Evolutionary conservation across 345 rosid species (phyloP), one percentile per base, ranked within the genome.

Genomic region (Gossypioides kirkii): DNA sequence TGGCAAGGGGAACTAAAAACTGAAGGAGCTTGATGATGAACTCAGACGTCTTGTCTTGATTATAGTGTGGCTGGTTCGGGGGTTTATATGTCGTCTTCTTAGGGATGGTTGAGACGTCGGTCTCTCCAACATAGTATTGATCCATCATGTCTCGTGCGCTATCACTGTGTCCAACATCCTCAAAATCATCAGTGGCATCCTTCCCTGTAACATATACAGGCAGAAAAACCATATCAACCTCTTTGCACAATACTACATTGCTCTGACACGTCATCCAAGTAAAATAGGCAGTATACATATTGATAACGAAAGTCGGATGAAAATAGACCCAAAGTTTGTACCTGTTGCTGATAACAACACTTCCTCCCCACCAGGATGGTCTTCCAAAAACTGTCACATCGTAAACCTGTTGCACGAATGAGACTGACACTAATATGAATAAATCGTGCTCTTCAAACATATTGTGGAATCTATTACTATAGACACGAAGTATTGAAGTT

Each of bases 41-140:
- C 76, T 91, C 93, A 1, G 93, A 84, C 43, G 92, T 88, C 88
- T 89, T 93, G 88, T 91, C 95, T 70, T 87, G 97, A 74, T 86
- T 89, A 87, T 86, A 82, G 50, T 83, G 84, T 22, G 95, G 90
- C 79, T 91, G 91, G 69, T 91, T 85, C 0, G 92, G 93, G 66
- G 95, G 91, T 16, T 83, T 76, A 73, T 91, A 89, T 12, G 46
- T 79, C 50, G 25, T 81, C 84, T 77, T 87, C 67, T 78, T 69
- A 0, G 97, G 97, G 69, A 89, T 79, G 32, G 96, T 87, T n/a
- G 90, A 73, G 6, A 74, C 26, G 76, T 91, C 90, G 12, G 87
- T 86, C 59, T 85, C 81, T 41, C 98, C 96, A 0, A 91, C 80
- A 43, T 76, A 82, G 86, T 80, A 89, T 47, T 87, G 84, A 2